A percentile compares a stretch with the other conserved stretches of the same genome.
Evolutionary conservation across 192 early-diverging fungal species (phyloP).

Genomic region (Haplosporangium gracile): DNA sequence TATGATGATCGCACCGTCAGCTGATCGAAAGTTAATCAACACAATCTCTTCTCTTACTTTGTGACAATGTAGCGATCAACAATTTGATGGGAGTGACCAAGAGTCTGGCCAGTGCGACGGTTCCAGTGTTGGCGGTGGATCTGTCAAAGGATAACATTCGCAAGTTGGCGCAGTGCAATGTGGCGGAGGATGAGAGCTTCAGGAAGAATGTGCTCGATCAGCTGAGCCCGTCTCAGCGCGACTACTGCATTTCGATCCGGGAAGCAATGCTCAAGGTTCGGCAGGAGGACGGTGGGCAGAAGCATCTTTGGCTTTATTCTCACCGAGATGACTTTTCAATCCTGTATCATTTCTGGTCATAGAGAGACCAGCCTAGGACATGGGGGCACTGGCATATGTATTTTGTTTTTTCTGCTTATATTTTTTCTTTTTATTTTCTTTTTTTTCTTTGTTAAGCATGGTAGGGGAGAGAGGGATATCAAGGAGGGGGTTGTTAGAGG

Average conservation of each 20-base stretch:
- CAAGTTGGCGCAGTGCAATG: slow-evolving; percentile 67
- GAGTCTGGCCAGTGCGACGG: slow-evolving; percentile 56
- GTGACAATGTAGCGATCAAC: slow-evolving; percentile 59
- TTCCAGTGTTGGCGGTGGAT: slow-evolving; percentile 77
- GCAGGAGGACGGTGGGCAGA: slow-evolving; percentile 57
- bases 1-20: slow-evolving; percentile 18
- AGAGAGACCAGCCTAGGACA: neutral
- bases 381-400: too few species aligned
- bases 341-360: slow-evolving; percentile 67
- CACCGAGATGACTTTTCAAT: slow-evolving; percentile 74
- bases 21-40: neutral
- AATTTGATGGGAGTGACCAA: slow-evolving; percentile 70
- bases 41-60: slow-evolving; percentile 7
- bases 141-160: slow-evolving; percentile 70
- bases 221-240: slow-evolving; percentile 63
- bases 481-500: too few species aligned
- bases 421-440: too few species aligned
- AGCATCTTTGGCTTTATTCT: slow-evolving; percentile 80
- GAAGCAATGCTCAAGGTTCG: slow-evolving; percentile 64
- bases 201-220: slow-evolving; percentile 60
- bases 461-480: too few species aligned
- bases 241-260: slow-evolving; percentile 54
- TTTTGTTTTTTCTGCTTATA: too few species aligned
- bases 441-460: too few species aligned
- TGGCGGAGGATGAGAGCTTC: slow-evolving; percentile 74